Evolutionary conservation across 2,329 filamentous ascomycete genomes (phyloP).

Genomic region (Venturia effusa): DNA sequence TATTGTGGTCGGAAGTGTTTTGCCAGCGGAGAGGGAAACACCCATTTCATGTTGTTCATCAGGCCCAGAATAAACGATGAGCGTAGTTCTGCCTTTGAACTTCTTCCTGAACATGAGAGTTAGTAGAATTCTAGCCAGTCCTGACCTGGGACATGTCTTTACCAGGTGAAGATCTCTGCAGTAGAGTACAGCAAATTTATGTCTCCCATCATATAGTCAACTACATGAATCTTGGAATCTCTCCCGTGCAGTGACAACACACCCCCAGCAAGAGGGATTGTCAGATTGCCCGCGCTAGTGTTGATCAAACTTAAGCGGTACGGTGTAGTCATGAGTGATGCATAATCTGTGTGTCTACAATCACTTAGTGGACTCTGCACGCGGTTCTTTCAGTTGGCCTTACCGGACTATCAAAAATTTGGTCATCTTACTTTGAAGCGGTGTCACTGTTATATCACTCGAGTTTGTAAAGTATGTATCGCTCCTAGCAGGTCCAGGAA

Average conservation of each 20-base stretch:
- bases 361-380: neutral
- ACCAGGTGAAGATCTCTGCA: constrained; percentile 55
- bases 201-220: constrained; percentile 54
- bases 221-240: constrained; percentile 58
- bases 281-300: constrained; percentile 37
- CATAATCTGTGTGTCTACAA: constrained; percentile 52
- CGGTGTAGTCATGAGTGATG: constrained; percentile 42
- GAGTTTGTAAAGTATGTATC: constrained; percentile 27
- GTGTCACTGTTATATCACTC: constrained; percentile 46
- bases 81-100: constrained; percentile 46
- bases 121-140: constrained; percentile 18
- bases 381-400: neutral
- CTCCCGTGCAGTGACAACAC: constrained; percentile 48
- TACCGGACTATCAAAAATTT: constrained; percentile 51
- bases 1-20: neutral
- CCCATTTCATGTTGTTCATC: constrained; percentile 54
- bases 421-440: constrained; percentile 44
- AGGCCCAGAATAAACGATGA: constrained; percentile 54
- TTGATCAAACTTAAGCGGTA: constrained; percentile 51
- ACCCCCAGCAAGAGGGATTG: constrained; percentile 48
- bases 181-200: constrained; percentile 54
- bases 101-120: constrained; percentile 49
- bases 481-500: constrained; percentile 20
- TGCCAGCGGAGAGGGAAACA: constrained; percentile 22
- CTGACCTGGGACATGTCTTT: neutral